Evolutionary conservation across 1,139 yeast species (phyloP).

Genomic region (Taiozyma sp.): DNA sequence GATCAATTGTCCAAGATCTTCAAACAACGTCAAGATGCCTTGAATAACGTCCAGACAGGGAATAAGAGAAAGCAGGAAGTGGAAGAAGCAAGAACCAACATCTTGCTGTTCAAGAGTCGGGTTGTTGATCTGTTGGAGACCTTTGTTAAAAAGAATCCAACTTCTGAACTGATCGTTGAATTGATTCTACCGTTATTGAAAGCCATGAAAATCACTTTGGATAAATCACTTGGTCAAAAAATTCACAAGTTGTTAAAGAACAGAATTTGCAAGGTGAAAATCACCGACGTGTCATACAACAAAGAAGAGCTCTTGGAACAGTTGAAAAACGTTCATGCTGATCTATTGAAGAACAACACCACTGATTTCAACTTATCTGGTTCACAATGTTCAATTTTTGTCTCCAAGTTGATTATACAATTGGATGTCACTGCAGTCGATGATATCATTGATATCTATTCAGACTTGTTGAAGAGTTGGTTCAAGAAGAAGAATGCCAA

Average conservation of each 20-base stretch:
- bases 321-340: constrained; percentile 23
- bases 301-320: constrained; percentile 16
- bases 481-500: constrained; percentile 41
- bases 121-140: constrained; percentile 71
- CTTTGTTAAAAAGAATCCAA: constrained; percentile 36
- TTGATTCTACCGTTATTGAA: constrained; percentile 51
- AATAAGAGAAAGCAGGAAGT: constrained; percentile 67
- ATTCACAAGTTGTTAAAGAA: constrained; percentile 67
- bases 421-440: constrained; percentile 26
- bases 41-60: constrained; percentile 48
- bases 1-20: constrained; percentile 79
- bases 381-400: constrained; percentile 41
- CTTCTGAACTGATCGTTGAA: constrained; percentile 22
- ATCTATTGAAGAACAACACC: constrained; percentile 26
- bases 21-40: constrained; percentile 67
- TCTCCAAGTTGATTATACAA: constrained; percentile 49
- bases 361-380: constrained; percentile 21
- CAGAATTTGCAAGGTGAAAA: constrained; percentile 51
- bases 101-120: constrained; percentile 73
- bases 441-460: constrained; percentile 50
- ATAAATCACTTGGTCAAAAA: constrained; percentile 63
- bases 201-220: constrained; percentile 61
- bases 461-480: constrained; percentile 56
- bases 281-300: constrained; percentile 12
- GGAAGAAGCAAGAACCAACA: constrained; percentile 70